Evolutionary conservation across 176 grass and related monocot genomes (phyloP).

Genomic region (Bromus sterilis): DNA sequence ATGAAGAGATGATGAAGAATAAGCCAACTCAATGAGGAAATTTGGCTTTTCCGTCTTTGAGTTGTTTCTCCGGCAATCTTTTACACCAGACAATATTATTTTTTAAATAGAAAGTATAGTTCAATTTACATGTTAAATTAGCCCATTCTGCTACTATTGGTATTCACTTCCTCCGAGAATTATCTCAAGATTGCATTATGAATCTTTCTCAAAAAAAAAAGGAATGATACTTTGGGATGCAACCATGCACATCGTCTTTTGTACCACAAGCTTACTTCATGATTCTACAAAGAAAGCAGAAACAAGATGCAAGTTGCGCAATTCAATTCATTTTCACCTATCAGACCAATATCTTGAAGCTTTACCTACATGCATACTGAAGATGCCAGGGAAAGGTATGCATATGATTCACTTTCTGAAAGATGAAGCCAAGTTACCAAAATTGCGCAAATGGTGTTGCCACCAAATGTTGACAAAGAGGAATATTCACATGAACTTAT

Average conservation of each 20-base stretch:
- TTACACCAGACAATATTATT: too few species aligned
- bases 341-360: not conserved
- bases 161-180: too few species aligned
- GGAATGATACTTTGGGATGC: not conserved
- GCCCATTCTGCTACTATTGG: too few species aligned
- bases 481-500: conserved; percentile 20
- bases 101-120: too few species aligned
- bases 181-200: too few species aligned
- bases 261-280: not conserved
- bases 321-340: not conserved
- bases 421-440: not conserved
- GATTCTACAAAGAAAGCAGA: not conserved
- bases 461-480: not conserved
- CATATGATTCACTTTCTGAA: not conserved
- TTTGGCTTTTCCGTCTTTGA: too few species aligned
- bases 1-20: not conserved
- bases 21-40: not conserved
- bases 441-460: conserved; percentile 20
- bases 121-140: too few species aligned
- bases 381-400: not conserved
- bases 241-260: not conserved
- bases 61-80: too few species aligned
- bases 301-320: not conserved
- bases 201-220: too few species aligned
- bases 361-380: not conserved